Percentiles rank a stretch among this genome's conserved stretches.
Conservation (phyloP, 148 eudicot species). For the Salicornia ramosissima region DNA sequence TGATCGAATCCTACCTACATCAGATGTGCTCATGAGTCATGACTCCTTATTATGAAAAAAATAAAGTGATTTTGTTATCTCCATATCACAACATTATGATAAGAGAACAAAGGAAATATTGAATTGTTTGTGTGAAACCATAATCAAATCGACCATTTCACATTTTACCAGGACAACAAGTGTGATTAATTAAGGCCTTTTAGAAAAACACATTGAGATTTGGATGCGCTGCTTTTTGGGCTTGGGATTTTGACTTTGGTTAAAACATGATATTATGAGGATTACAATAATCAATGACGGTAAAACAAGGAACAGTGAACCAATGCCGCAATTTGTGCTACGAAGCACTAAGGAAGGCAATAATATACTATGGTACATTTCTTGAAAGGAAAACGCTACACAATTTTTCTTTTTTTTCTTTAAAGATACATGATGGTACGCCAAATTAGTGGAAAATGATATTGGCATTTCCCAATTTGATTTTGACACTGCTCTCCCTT, state of each 20-base stretch:
- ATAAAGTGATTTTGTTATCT: too few relatives aligned
- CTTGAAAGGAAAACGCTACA: neutral
- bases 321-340: slow-evolving; percentile 14
- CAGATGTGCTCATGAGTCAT: too few relatives aligned
- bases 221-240: neutral
- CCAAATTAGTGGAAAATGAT: neutral
- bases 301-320: slow-evolving; percentile 5
- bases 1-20: too few relatives aligned
- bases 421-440: neutral
- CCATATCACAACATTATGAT: too few relatives aligned
- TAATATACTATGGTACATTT: neutral
- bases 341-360: slow-evolving; percentile 20
- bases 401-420: neutral
- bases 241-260: slow-evolving; percentile 16
- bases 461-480: too few relatives aligned
- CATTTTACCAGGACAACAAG: neutral
- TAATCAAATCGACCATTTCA: neutral
- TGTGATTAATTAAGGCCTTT: neutral
- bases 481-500: too few relatives aligned
- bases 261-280: neutral
- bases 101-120: too few relatives aligned
- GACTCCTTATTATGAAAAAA: too few relatives aligned
- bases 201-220: neutral
- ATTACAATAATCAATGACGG: neutral
- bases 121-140: too few relatives aligned